Evolutionary conservation across 2,329 filamentous ascomycete species (phyloP).

Genomic region (Penicillium sp.): DNA sequence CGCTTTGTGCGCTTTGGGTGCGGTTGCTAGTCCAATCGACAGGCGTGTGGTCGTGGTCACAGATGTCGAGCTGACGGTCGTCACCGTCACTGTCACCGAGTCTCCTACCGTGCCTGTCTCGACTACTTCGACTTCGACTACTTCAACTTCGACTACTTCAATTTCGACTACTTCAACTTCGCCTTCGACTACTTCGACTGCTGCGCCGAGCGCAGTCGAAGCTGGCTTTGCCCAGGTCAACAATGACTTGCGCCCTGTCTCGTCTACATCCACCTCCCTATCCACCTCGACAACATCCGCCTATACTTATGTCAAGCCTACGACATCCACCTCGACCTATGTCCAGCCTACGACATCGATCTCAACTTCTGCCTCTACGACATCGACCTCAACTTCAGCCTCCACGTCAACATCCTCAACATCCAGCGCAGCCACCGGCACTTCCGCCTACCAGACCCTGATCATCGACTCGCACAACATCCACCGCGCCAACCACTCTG

Average conservation of each 20-base stretch:
- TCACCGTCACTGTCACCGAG: conserved; percentile 14
- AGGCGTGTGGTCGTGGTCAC: conserved; percentile 11
- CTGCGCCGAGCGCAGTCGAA: background rate
- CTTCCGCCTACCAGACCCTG: conserved; percentile 29
- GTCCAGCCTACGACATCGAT: conserved; percentile 9
- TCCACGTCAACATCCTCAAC: conserved; percentile 12
- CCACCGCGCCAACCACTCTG: conserved; percentile 79
- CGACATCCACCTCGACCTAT: conserved; percentile 10
- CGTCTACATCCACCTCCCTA: background rate
- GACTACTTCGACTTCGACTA: background rate
- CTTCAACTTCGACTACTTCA: background rate
- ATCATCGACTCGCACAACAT: conserved; percentile 74
- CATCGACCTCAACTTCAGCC: conserved; percentile 10
- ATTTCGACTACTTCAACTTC: background rate
- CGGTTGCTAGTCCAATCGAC: conserved; percentile 9
- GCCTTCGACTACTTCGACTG: background rate
- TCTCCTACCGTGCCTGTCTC: background rate
- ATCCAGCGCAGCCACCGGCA: conserved; percentile 28
- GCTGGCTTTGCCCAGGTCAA: background rate
- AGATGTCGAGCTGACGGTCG: conserved; percentile 10
- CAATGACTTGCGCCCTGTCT: background rate
- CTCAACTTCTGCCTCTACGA: no score
- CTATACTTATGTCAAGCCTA: background rate
- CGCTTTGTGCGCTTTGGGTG: conserved; percentile 13
- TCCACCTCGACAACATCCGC: conserved; percentile 5